Evolutionary conservation across 2,329 filamentous ascomycete species (phyloP), one percentile per base, ranked within the genome.

Genomic region (Orbilia oligospora): DNA sequence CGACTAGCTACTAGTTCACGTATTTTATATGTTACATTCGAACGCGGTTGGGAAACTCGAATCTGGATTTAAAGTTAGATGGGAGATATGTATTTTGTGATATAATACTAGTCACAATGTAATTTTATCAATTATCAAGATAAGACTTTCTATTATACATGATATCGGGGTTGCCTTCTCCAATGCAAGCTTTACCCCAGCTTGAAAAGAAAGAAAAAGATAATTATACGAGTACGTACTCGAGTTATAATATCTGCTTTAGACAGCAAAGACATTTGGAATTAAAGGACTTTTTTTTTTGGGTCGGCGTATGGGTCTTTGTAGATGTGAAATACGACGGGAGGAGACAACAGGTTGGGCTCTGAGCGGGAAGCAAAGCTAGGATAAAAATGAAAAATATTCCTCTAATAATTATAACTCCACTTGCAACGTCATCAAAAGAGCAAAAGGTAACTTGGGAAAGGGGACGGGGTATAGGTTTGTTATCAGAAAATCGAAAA

Each of bases 351-450:
- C 6, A 44, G 38, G 30, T 38, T 38, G 33, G 12, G 16, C n/a
- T 5, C 14, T 41, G 38, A n/a, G 14, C 38, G 14, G 20, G 44
- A 20, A 18, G 1, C 4, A 24, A 61, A 44, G n/a, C n/a, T n/a
- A 61, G 6, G 20, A 58, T 38, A 10, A 58, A 61, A 61, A 8
- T 12, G 9, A 36, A 12, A 36, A n/a, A 30, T 30, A 44, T 61
- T 61, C 56, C 56, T 61, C 56, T 61, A 61, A 38, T 58, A 44
- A 61, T 24, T 61, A 61, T 67, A 73, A 73, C 70, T 73, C 69
- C 75, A 56, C 63, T 64, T 64, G 20, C 30, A 68, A 36, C 44
- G 36, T 69, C 64, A 63, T 68, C 8, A 46, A 20, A 27, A 69
- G 18, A 44, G 16, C 33, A 24, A 69, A 18, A 61, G n/a, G 18